Evolutionary conservation across 2,329 filamentous ascomycete species (phyloP).

Genomic region (Fusarium phyllophilum): DNA sequence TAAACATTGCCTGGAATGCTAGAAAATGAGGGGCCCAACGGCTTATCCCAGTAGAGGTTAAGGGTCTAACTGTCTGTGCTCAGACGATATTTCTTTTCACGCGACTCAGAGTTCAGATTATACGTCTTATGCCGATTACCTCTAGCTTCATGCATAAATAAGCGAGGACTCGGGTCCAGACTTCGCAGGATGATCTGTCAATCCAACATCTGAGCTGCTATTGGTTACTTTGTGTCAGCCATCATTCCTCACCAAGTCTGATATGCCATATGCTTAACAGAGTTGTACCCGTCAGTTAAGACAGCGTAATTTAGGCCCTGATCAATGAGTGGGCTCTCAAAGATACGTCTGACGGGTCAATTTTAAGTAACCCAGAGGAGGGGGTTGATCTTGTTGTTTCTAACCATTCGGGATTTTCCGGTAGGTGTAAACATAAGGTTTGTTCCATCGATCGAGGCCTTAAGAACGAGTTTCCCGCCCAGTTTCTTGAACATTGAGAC

Average conservation of each 20-base stretch:
- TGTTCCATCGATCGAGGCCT: background rate
- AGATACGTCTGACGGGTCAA: rapidly evolving
- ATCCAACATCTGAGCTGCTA: rapidly evolving
- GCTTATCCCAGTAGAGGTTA: rapidly evolving
- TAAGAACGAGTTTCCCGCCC: background rate
- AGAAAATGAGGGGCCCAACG: background rate
- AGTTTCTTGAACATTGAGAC: too few species aligned
- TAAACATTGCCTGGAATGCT: background rate
- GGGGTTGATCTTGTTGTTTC: background rate
- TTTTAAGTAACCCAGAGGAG: too few species aligned
- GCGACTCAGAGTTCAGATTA: background rate
- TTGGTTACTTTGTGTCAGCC: background rate
- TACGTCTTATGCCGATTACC: too few species aligned
- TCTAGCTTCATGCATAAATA: rapidly evolving
- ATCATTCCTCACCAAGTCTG: background rate
- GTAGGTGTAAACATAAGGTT: background rate
- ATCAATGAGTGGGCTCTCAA: rapidly evolving
- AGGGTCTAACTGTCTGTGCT: too few species aligned
- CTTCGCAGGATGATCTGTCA: rapidly evolving
- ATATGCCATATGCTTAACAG: background rate
- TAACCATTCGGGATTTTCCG: background rate
- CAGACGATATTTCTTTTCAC: rapidly evolving
- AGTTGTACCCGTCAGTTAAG: rapidly evolving
- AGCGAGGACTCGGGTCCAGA: background rate
- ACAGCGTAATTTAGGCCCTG: background rate